Conservation (phyloP, 305 asterid genomes). For the Salvia sclarea region DNA sequence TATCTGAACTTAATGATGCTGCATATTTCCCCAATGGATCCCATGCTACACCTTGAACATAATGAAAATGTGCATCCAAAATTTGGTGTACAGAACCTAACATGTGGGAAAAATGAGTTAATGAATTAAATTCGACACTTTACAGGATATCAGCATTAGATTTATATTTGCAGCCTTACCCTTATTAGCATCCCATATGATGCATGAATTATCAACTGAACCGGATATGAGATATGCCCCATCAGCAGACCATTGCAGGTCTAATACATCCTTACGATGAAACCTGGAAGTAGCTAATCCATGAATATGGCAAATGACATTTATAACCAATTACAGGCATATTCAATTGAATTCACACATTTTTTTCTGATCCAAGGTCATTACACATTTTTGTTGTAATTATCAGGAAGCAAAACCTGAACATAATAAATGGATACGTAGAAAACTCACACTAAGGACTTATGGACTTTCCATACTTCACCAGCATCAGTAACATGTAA, state of each 20-base stretch:
- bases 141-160: not conserved
- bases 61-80: conserved; percentile 90
- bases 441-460: conserved; percentile 75
- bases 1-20: conserved; percentile 93
- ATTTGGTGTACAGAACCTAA: conserved; percentile 87
- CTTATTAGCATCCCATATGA: conserved; percentile 89
- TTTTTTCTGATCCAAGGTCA: conserved; percentile 16
- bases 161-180: conserved; percentile 45
- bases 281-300: conserved; percentile 55
- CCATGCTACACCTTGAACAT: conserved; percentile 98
- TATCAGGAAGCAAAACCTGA: conserved; percentile 19
- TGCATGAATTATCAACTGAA: conserved; percentile 94
- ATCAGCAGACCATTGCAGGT: conserved; percentile 89
- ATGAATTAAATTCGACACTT: not conserved
- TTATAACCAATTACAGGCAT: not conserved
- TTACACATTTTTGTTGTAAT: conserved; percentile 10
- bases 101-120: conserved; percentile 19
- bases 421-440: conserved; percentile 11
- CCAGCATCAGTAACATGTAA: conserved; percentile 62
- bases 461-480: conserved; percentile 78
- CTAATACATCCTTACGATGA: conserved; percentile 95
- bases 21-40: conserved; percentile 89
- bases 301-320: conserved; percentile 23
- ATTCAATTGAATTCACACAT: not conserved
- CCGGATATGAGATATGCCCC: conserved; percentile 85